A percentile compares a stretch with the other conserved stretches of the same genome.
phyloP scores from a whole-genome alignment of 805 yeast species.

The Yarrowia bubula region DNA sequence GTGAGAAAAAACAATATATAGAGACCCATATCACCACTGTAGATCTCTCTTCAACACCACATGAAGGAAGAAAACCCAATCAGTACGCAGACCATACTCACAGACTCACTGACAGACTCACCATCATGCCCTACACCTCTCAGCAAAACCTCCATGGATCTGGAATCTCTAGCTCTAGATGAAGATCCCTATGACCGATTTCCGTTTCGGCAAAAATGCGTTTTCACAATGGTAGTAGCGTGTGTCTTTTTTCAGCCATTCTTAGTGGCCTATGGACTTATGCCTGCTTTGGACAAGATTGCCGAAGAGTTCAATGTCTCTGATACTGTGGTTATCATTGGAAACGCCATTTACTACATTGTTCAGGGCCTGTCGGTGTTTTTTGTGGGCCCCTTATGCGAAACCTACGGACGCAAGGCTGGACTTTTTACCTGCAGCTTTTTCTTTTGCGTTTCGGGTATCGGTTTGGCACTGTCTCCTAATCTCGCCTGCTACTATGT shows the following conservation, averaged over 20 bases:
- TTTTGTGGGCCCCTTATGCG: conserved; percentile 49
- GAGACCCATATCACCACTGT: background rate
- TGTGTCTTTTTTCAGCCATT: conserved; percentile 22
- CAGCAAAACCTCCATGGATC: background rate
- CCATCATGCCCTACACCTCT: background rate
- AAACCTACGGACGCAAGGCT: conserved; percentile 51
- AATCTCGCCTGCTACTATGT: conserved; percentile 55
- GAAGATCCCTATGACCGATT: conserved; percentile 13
- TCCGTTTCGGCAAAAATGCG: conserved; percentile 12
- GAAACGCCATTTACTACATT: conserved; percentile 51
- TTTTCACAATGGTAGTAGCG: conserved; percentile 3
- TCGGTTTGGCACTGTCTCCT: conserved; percentile 48
- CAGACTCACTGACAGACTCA: background rate
- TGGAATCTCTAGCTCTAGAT: background rate
- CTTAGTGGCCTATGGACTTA: conserved; percentile 45
- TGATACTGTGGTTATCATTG: conserved; percentile 47
- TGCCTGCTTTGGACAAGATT: conserved; percentile 54
- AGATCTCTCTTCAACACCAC: background rate
- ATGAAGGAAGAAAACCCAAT: background rate
- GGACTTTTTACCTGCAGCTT: conserved; percentile 46
- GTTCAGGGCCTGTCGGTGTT: conserved; percentile 57
- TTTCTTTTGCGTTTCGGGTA: conserved; percentile 36
- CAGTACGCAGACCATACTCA: background rate
- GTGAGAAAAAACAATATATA: background rate
- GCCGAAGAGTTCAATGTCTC: conserved; percentile 49